Evolutionary conservation across 208 protist species (phyloP).

Genomic region (Crithidia acanthocephali): DNA sequence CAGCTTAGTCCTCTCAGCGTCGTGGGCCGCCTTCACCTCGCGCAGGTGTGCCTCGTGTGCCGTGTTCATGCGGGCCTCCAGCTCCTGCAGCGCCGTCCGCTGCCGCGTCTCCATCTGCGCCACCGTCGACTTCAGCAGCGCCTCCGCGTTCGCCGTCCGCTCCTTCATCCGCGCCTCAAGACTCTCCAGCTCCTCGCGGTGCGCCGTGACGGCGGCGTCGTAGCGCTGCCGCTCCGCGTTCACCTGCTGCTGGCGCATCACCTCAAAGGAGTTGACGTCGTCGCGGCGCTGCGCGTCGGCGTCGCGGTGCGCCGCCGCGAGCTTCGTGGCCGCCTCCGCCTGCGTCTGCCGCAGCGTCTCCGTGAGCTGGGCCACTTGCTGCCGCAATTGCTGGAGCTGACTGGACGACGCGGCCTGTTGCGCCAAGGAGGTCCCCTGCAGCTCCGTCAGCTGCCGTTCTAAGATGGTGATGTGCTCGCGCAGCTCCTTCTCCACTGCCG

Average conservation of each 20-base stretch:
- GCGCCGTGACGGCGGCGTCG: slow-evolving; percentile 26
- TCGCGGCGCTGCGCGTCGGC: slow-evolving; percentile 24
- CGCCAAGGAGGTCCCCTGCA: slow-evolving; percentile 16
- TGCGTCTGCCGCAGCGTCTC: slow-evolving; percentile 20
- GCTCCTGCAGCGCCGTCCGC: slow-evolving; percentile 26
- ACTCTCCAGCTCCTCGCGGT: slow-evolving; percentile 28
- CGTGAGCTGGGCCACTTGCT: slow-evolving; percentile 24
- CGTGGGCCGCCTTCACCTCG: slow-evolving; percentile 18
- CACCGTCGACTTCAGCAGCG: slow-evolving; percentile 15
- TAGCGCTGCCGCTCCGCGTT: slow-evolving; percentile 28
- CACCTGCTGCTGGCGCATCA: slow-evolving; percentile 26
- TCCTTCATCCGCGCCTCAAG: slow-evolving; percentile 17
- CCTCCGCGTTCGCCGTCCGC: slow-evolving; percentile 16
- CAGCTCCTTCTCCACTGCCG: slow-evolving; percentile 27
- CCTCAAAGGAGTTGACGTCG: slow-evolving; percentile 19
- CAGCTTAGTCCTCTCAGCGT: slow-evolving; percentile 21
- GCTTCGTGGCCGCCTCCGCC: slow-evolving; percentile 23
- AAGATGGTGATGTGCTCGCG: slow-evolving; percentile 20
- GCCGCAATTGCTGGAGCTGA: slow-evolving; percentile 18
- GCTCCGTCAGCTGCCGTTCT: slow-evolving; percentile 28
- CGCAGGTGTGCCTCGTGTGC: slow-evolving; percentile 31
- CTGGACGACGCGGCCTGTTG: slow-evolving; percentile 15
- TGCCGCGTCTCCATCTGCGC: slow-evolving; percentile 23
- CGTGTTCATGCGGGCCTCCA: slow-evolving; percentile 22
- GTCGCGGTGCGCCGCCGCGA: slow-evolving; percentile 18